Evolutionary conservation across 225 moss, liverwort and hornwort genomes (phyloP), one percentile per base, ranked within the genome.

Genomic region (Bryum argenteum): DNA sequence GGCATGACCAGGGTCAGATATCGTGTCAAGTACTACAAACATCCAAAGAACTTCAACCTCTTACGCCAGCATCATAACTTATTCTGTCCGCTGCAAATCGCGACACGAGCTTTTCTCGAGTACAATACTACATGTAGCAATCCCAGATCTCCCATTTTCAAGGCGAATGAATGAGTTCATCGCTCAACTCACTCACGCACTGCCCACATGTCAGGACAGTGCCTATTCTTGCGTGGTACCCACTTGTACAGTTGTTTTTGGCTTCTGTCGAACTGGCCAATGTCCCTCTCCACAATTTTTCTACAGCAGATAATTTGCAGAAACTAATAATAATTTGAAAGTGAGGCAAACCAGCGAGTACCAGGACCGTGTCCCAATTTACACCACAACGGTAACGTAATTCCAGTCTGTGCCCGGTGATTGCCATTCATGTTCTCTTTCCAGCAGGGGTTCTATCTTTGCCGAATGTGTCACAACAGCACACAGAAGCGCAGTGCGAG

Each of bases 191-290:
- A 8, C n/a, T n/a, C n/a, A n/a, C n/a, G n/a, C n/a, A n/a, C 11
- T 38, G 23, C 20, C 10, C 38, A 22, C 38, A 22, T 61, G 71
- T 61, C 71, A 51, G 61, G 38, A 61, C 58, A 22, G 39, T 57
- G 39, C 57, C 57, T 57, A 10, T 58, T 61, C 71, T 40, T 23
- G 39, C 58, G 33, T 22, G n/a, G 65, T 13, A 40, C 61, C 50
- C 66, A 62, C 56, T 56, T 56, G 62, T 48, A 40, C 14, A 38
- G 24, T 66, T 37, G 22, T 58, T 52, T 72, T 61, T 39, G 22
- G 71, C 17, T 44, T 18, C 53, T 54, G 24, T 58, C 16, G 58
- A 74, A 58, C 74, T 57, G 74, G 58, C 65, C 15, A 9, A 4
- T 16, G 26, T 38, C n/a, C 0, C 38, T 17, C 42, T 63, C 39